Percentiles rank a stretch among this genome's conserved stretches.
These are phyloP conservation scores for Debaryomycetaceae sp. DNA, from an alignment of 1,139 yeast species.

Conservation along the genomic window DNA sequence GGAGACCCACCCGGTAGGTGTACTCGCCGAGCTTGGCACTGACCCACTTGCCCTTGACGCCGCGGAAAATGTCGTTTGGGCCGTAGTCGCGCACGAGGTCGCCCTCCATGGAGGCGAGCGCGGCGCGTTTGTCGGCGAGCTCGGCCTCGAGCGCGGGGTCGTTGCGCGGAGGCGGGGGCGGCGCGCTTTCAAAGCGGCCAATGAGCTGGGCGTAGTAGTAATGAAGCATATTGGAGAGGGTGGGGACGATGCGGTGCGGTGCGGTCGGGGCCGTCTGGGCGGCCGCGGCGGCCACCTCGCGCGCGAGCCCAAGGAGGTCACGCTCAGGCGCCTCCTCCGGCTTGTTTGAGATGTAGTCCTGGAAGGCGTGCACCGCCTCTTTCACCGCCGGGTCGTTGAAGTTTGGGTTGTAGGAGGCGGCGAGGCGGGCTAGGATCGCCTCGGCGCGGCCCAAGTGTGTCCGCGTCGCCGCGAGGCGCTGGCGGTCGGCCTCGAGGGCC, in stretches of 20 bases:
- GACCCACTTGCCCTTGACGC: slow-evolving; percentile 50
- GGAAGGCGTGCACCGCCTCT: slow-evolving; percentile 58
- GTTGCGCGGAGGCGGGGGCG: slow-evolving; percentile 1
- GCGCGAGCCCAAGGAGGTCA: not conserved
- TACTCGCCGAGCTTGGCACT: slow-evolving; percentile 59
- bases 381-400: slow-evolving; percentile 89
- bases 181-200: slow-evolving; percentile 10
- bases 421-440: slow-evolving; percentile 39
- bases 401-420: slow-evolving; percentile 73
- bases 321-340: slow-evolving; percentile 16
- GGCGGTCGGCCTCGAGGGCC: too few species aligned
- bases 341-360: slow-evolving; percentile 44
- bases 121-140: slow-evolving; percentile 15
- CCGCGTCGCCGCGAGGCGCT: slow-evolving; percentile 17
- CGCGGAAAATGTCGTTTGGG: slow-evolving; percentile 58
- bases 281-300: not conserved
- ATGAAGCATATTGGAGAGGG: slow-evolving; percentile 21
- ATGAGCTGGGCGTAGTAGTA: slow-evolving; percentile 17
- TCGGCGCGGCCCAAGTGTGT: slow-evolving; percentile 43
- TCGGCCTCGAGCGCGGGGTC: slow-evolving; percentile 11
- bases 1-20: slow-evolving; percentile 59
- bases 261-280: not conserved
- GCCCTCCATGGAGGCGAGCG: slow-evolving; percentile 14
- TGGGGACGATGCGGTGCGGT: slow-evolving; percentile 14
- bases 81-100: slow-evolving; percentile 45